These are phyloP conservation scores for Paraleonurus japonicus DNA, from an alignment of 257 asterid species.

Conservation along the genomic window DNA sequence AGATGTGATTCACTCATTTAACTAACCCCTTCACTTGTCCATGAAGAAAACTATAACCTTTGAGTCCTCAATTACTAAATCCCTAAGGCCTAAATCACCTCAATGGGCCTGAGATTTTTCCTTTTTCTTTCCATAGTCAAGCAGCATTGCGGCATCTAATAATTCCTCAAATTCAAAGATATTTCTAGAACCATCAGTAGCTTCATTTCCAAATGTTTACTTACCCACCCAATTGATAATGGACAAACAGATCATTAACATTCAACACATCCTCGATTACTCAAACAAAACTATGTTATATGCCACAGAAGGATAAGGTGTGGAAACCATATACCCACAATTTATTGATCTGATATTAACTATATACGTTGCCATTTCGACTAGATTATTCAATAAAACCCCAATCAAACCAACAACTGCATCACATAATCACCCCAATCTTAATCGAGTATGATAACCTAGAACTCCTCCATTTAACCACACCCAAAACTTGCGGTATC, in stretches of 20 bases:
- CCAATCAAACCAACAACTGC: slow-evolving; percentile 23
- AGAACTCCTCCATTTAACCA: background rate
- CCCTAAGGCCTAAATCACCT: slow-evolving; percentile 1
- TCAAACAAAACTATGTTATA: background rate
- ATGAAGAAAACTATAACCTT: background rate
- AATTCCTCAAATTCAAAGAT: slow-evolving; percentile 10
- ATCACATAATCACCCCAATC: slow-evolving; percentile 25
- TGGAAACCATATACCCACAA: slow-evolving; percentile 1
- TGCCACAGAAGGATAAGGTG: background rate
- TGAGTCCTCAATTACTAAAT: background rate
- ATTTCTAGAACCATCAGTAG: background rate
- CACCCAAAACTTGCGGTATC: background rate
- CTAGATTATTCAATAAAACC: slow-evolving; percentile 7
- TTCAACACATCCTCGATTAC: slow-evolving; percentile 12
- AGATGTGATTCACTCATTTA: background rate
- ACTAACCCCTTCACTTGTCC: background rate
- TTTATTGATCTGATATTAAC: slow-evolving; percentile 14
- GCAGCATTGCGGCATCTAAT: background rate
- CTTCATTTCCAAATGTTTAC: background rate
- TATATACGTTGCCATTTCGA: background rate
- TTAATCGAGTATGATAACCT: background rate
- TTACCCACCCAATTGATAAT: background rate
- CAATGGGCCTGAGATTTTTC: background rate
- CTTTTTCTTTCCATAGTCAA: slow-evolving; percentile 4
- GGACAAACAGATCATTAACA: slow-evolving; percentile 8